Conservation (phyloP, 345 rosid species). For the Cardiospermum halicacabum region DNA sequence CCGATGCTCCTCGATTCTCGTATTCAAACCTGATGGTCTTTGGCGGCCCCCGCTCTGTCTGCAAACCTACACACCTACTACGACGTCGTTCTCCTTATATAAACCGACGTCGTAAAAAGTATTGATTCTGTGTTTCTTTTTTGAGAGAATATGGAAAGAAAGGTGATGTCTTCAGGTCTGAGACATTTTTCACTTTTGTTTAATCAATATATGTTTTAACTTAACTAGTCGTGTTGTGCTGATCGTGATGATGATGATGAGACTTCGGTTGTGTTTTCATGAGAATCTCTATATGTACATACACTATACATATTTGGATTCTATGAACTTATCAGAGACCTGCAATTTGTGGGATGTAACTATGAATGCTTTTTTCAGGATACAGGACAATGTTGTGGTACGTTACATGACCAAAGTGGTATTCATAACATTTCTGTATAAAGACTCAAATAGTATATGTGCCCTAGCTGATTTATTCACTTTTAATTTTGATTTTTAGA, state of each 20-base stretch:
- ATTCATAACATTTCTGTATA: not conserved
- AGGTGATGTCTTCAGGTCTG: not conserved
- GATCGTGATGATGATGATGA: not conserved
- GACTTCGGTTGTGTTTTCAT: slow-evolving; percentile 8
- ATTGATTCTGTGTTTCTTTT: too few relatives aligned
- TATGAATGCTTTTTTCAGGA: not conserved
- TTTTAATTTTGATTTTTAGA: too few relatives aligned
- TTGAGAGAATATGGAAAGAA: not conserved
- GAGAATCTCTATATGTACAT: not conserved
- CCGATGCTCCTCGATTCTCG: slow-evolving; percentile 21
- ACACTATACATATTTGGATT: not conserved
- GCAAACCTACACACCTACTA: slow-evolving; percentile 1
- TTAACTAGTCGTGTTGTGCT: not conserved
- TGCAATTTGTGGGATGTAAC: not conserved
- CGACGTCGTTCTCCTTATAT: slow-evolving; percentile 1
- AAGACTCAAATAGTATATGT: not conserved
- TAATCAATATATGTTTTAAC: not conserved
- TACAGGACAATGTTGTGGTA: not conserved
- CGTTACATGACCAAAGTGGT: not conserved
- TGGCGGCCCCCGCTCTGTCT: slow-evolving; percentile 13
- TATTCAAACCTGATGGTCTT: slow-evolving; percentile 16
- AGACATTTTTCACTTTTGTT: not conserved
- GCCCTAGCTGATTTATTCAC: too few relatives aligned
- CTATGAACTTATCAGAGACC: not conserved
- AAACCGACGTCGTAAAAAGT: too few relatives aligned